phyloP scores from a whole-genome alignment of 495 filamentous ascomycete genomes.

The Penicillium samsonianum region DNA sequence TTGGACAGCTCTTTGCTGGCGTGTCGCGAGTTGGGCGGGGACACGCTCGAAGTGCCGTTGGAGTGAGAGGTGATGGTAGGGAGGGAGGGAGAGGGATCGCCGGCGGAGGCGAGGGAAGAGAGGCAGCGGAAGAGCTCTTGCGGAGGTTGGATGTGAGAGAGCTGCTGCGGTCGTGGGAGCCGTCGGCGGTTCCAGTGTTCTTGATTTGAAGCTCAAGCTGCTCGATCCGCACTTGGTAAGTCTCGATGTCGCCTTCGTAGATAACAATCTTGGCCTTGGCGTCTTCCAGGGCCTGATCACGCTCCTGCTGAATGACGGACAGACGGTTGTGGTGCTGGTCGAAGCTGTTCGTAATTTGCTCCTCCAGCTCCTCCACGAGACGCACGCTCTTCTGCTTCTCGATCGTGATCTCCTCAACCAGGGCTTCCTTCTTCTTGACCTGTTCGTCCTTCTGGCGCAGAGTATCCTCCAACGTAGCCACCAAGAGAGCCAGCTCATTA shows the following conservation, averaged over 20 bases:
- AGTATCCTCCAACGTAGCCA: conserved; percentile 59
- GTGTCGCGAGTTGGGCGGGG: conserved; percentile 60
- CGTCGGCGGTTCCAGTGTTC: conserved; percentile 42
- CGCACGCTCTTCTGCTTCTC: conserved; percentile 83
- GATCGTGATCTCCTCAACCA: conserved; percentile 58
- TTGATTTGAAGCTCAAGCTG: conserved; percentile 54
- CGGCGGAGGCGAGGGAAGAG: conserved; percentile 93
- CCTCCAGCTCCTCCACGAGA: conserved; percentile 92
- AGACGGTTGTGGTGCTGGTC: conserved; percentile 91
- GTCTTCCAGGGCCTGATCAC: conserved; percentile 51
- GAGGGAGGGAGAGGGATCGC: conserved; percentile 81
- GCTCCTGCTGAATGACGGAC: conserved; percentile 63
- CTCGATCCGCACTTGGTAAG: conserved; percentile 51
- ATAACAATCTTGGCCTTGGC: conserved; percentile 45
- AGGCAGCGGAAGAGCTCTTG: conserved; percentile 79
- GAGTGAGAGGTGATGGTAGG: conserved; percentile 44
- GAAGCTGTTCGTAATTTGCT: conserved; percentile 92
- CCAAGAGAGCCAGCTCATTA: conserved; percentile 53
- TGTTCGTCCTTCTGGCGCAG: conserved; percentile 69
- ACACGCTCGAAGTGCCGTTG: conserved; percentile 42
- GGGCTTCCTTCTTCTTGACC: conserved; percentile 66
- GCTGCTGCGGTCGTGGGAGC: conserved; percentile 66
- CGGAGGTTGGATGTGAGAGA: conserved; percentile 77
- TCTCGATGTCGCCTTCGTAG: conserved; percentile 55
- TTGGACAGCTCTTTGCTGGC: conserved; percentile 78